Evolutionary conservation across 2,329 filamentous ascomycete genomes (phyloP).

Genomic region (Fusarium sp.): DNA sequence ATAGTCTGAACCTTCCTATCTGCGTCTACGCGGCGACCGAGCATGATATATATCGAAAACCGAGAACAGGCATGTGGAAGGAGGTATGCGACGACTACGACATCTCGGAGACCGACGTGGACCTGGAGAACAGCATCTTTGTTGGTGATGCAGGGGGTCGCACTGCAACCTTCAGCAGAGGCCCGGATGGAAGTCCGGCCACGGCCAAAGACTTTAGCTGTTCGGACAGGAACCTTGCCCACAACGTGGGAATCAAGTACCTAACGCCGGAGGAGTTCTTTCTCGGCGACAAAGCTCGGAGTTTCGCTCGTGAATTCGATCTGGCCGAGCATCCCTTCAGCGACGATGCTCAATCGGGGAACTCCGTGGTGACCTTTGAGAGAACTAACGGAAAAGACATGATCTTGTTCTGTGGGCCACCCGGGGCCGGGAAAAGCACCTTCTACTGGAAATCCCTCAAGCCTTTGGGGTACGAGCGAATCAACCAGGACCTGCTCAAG

Average conservation of each 20-base stretch:
- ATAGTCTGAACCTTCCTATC: conserved; percentile 78
- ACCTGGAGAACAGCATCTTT: conserved; percentile 80
- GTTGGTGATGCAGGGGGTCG: conserved; percentile 87
- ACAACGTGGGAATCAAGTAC: conserved; percentile 85
- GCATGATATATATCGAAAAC: conserved; percentile 87
- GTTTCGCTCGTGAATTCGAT: conserved; percentile 79
- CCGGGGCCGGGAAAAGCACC: conserved; percentile 91
- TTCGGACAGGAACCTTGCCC: conserved; percentile 82
- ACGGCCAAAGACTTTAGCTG: conserved; percentile 72
- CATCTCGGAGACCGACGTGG: conserved; percentile 69
- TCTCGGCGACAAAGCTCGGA: conserved; percentile 72
- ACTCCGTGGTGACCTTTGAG: conserved; percentile 59
- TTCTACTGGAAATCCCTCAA: conserved; percentile 86
- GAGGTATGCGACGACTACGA: conserved; percentile 70
- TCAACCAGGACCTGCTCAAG: conserved; percentile 93
- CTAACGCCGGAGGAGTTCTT: conserved; percentile 95
- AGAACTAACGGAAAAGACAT: conserved; percentile 78
- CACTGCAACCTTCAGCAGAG: conserved; percentile 54
- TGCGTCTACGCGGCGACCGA: conserved; percentile 88
- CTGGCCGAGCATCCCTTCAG: conserved; percentile 65
- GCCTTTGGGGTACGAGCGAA: conserved; percentile 81
- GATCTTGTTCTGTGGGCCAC: conserved; percentile 88
- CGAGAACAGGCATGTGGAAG: conserved; percentile 89
- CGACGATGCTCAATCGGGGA: conserved; percentile 43
- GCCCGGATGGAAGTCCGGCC: conserved; percentile 40